phyloP scores from a whole-genome alignment of 2,329 filamentous ascomycete species.

The Sporothrix euskadiensis region DNA sequence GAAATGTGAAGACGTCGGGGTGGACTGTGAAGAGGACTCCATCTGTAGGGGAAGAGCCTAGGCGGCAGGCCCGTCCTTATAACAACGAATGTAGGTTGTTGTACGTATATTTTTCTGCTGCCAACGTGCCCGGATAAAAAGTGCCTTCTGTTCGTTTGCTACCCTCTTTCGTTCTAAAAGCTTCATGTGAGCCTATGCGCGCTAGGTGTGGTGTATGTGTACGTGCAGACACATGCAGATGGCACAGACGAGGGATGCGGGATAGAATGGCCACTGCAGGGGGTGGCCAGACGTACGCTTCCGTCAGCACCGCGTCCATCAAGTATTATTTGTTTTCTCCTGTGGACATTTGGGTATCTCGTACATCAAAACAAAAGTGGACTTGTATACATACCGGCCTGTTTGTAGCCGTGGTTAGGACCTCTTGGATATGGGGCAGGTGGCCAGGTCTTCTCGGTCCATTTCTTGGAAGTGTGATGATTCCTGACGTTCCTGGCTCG shows the following conservation, averaged over 20 bases:
- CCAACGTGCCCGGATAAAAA: not conserved
- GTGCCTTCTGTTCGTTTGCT: not conserved
- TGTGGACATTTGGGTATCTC: not conserved
- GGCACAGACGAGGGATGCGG: not conserved
- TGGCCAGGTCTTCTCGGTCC: not conserved
- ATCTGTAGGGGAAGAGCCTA: constrained; percentile 19
- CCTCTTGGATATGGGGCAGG: not conserved
- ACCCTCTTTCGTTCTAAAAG: not conserved
- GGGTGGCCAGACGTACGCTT: not conserved
- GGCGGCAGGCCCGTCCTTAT: constrained; percentile 3
- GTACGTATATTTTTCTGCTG: not conserved
- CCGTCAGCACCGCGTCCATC: constrained; percentile 9
- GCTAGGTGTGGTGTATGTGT: constrained; percentile 1
- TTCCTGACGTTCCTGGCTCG: not conserved
- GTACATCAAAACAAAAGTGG: not conserved
- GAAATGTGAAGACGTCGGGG: constrained; percentile 53
- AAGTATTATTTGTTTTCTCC: not conserved
- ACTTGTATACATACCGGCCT: not conserved
- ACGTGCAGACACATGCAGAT: constrained; percentile 10
- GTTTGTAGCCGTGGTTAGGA: not conserved
- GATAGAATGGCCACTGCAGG: constrained; percentile 8
- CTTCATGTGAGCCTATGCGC: not conserved
- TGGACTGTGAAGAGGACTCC: constrained; percentile 44
- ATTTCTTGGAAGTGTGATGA: not conserved
- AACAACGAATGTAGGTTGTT: not conserved